Evolutionary conservation across 768 basidiomycete genomes (phyloP).

Genomic region (Boletus fagicola): DNA sequence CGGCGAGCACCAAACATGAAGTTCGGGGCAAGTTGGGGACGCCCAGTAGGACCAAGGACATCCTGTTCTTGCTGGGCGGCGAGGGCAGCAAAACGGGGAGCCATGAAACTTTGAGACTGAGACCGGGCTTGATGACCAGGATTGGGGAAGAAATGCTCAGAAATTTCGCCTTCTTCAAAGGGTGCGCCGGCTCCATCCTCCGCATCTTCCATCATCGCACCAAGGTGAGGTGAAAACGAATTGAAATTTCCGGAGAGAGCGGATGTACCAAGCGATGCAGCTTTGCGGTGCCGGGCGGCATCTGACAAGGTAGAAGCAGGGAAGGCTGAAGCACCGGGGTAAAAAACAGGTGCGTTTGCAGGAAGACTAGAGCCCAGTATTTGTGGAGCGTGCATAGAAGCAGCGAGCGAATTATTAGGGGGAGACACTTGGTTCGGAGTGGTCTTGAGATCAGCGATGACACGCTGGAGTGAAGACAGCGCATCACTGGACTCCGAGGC

Average conservation of each 20-base stretch:
- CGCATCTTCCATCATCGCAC: slow-evolving; percentile 79
- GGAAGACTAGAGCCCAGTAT: slow-evolving; percentile 50
- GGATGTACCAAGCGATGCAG: slow-evolving; percentile 65
- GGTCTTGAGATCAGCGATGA: slow-evolving; percentile 92
- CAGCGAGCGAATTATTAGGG: slow-evolving; percentile 38
- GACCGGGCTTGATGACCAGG: slow-evolving; percentile 64
- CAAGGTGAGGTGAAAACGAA: slow-evolving; percentile 76
- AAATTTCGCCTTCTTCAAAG: slow-evolving; percentile 80
- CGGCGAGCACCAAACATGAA: slow-evolving; percentile 83
- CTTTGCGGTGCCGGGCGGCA: slow-evolving; percentile 78
- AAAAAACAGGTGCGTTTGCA: slow-evolving; percentile 69
- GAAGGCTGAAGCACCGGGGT: slow-evolving; percentile 62
- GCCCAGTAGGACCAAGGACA: slow-evolving; percentile 65
- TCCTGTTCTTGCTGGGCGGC: slow-evolving; percentile 71
- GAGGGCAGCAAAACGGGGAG: slow-evolving; percentile 84
- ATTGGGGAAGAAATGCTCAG: slow-evolving; percentile 51
- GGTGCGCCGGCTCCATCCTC: slow-evolving; percentile 55
- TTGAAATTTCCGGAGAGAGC: slow-evolving; percentile 60
- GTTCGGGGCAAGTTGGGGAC: slow-evolving; percentile 86
- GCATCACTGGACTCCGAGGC: slow-evolving; percentile 72
- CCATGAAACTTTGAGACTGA: slow-evolving; percentile 81
- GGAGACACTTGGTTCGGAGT: slow-evolving; percentile 51
- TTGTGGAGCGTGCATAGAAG: slow-evolving; percentile 50
- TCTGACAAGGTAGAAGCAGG: slow-evolving; percentile 42
- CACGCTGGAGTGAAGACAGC: slow-evolving; percentile 83